Base-by-base conservation (phyloP, 345 rosid genomes). In the Moringa oleifera region DNA sequence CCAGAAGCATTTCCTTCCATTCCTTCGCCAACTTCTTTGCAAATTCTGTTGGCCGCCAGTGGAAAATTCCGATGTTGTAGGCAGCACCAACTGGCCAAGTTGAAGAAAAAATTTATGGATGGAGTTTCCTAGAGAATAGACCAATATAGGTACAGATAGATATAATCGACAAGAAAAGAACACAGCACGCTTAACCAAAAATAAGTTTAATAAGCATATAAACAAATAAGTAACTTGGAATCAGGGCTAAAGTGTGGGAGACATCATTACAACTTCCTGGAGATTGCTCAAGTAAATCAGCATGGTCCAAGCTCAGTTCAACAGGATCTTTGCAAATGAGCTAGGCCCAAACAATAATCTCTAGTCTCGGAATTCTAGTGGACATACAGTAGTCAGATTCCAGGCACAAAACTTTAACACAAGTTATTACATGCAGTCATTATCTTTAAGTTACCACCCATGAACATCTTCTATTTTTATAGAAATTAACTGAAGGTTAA, bases 51-150 rank as follows among this genome's bases (percentile, higher is more conserved):
- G 99, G 91, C 25, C 97, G 82, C 99, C 97, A 94, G 73, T 88
- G 97, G 75, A 94, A 94, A 62, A 88, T 90, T 71, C 99, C 99
- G 58, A 94, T 86, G 67, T 94, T 94, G 81, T 88, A 94, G 46
- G 97, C 91, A 15, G 87, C 97, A 56, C 83, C 75, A 68, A 88
- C 99, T 94, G 79, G 37, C 60, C 63, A 54, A 61, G 47, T 25
- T 51, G 65, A 64, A 66, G 61, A 62, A 66, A 63, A 37, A 63
- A 53, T 20, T 22, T 52, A 58, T 49, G 6, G 33, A 25, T 20
- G 50, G 19, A 19, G 33, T 65, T 31, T 20, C 22, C 18, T 19
- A 25, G 22, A 31, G 37, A 11, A 4, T 33, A 33, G 37, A 33
- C n/a, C 9, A 18, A 20, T 53, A 49, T 18, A 4, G 18, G 9